Evolutionary conservation across 2,329 filamentous ascomycete species (phyloP).

Genomic region (Aquanectria penicillioides): DNA sequence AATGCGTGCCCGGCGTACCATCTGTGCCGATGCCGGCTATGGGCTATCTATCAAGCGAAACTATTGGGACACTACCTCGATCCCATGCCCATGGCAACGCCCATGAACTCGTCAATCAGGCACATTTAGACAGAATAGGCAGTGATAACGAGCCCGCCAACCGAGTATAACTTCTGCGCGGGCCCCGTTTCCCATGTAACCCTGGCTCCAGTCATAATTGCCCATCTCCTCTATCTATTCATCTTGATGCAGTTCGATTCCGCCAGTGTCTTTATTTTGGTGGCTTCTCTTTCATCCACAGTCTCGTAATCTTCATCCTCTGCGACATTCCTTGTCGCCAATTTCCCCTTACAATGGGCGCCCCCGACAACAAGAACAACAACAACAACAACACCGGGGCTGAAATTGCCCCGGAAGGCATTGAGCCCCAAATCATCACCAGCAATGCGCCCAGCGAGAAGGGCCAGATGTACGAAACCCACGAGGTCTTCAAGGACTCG

Average conservation of each 20-base stretch:
- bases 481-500: conserved; percentile 41
- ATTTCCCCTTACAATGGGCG: not conserved
- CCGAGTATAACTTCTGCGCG: conserved; percentile 14
- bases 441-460: conserved; percentile 20
- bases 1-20: no score
- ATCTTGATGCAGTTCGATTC: no score
- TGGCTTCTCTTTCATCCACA: not conserved
- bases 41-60: conserved; percentile 13
- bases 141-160: conserved; percentile 12
- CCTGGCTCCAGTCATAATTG: not conserved
- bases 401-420: not conserved
- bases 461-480: conserved; percentile 20
- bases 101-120: not conserved
- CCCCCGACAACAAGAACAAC: no score
- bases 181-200: conserved; percentile 8
- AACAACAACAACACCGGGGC: not conserved
- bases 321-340: not conserved
- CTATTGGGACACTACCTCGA: no score
- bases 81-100: no score
- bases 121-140: not conserved
- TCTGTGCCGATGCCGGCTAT: conserved; percentile 16
- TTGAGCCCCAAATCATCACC: conserved; percentile 7
- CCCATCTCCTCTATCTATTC: not conserved
- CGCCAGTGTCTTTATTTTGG: no score
- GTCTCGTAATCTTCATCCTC: not conserved